Conservation (phyloP, 1,284 basidiomycete species). For the Ustilago vetiveriae region DNA sequence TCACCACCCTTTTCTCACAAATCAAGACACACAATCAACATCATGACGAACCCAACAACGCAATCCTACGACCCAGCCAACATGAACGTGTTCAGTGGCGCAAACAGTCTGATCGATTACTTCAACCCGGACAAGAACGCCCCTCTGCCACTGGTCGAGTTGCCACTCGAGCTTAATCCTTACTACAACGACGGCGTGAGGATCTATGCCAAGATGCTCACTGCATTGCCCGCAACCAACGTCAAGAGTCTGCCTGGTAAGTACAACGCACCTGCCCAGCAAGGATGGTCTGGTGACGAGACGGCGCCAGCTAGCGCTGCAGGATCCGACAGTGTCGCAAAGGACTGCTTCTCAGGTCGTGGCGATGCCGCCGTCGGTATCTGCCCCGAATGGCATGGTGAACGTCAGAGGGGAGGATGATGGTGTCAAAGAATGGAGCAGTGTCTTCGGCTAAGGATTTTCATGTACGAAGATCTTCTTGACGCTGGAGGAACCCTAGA, state of each 20-base stretch:
- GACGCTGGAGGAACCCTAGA: constrained; percentile 18
- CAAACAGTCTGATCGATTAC: constrained; percentile 35
- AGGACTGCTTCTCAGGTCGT: no score
- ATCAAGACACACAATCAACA: background rate
- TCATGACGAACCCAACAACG: background rate
- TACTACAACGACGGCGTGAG: constrained; percentile 37
- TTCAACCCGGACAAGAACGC: constrained; percentile 49
- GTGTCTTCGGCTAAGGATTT: no score
- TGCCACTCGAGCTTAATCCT: constrained; percentile 42
- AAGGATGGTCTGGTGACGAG: background rate
- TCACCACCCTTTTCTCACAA: background rate
- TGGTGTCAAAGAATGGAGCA: background rate
- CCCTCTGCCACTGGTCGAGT: constrained; percentile 42
- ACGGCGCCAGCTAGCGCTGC: no score
- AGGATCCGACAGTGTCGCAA: no score
- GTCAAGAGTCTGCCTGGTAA: constrained; percentile 53
- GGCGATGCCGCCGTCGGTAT: no score
- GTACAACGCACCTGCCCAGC: background rate
- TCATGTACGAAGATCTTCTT: constrained; percentile 8
- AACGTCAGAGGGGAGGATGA: background rate
- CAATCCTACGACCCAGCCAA: constrained; percentile 14
- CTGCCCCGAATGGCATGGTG: no score
- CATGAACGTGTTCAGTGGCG: constrained; percentile 37
- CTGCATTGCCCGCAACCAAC: constrained; percentile 43
- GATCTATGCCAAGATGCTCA: constrained; percentile 52